Evolutionary conservation across 2,329 filamentous ascomycete species (phyloP).

Genomic region (Septoria petroselini): DNA sequence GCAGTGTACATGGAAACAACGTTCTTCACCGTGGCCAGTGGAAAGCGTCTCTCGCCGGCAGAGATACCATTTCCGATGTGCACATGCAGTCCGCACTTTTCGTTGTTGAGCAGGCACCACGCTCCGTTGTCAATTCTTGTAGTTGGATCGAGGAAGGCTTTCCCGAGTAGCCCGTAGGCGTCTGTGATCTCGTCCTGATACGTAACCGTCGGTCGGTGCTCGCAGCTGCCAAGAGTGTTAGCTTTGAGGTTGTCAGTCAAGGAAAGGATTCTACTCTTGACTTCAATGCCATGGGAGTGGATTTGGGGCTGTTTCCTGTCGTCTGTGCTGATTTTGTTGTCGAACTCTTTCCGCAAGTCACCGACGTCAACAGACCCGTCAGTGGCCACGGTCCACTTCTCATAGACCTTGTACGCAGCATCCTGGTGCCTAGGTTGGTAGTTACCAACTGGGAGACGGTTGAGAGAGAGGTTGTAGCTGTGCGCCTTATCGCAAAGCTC

Average conservation of each 20-base stretch:
- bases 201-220: slow-evolving; percentile 15
- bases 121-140: neutral
- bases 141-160: neutral
- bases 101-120: slow-evolving; percentile 30
- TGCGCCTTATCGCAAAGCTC: neutral
- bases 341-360: neutral
- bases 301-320: neutral
- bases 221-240: neutral
- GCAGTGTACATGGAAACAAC: slow-evolving; percentile 30
- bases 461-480: neutral
- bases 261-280: slow-evolving; percentile 18
- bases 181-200: slow-evolving; percentile 20
- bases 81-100: slow-evolving; percentile 32
- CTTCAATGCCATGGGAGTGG: slow-evolving; percentile 11
- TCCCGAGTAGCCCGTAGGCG: slow-evolving; percentile 1
- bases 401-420: no score
- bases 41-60: slow-evolving; percentile 19
- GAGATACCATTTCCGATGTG: slow-evolving; percentile 33
- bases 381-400: no score
- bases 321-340: neutral
- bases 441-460: neutral
- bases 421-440: no score
- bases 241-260: neutral
- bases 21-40: slow-evolving; percentile 30
- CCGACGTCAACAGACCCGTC: no score